Evolutionary conservation across 73 alveolate species (phyloP).

Genomic region (Durusdinium trenchii): DNA sequence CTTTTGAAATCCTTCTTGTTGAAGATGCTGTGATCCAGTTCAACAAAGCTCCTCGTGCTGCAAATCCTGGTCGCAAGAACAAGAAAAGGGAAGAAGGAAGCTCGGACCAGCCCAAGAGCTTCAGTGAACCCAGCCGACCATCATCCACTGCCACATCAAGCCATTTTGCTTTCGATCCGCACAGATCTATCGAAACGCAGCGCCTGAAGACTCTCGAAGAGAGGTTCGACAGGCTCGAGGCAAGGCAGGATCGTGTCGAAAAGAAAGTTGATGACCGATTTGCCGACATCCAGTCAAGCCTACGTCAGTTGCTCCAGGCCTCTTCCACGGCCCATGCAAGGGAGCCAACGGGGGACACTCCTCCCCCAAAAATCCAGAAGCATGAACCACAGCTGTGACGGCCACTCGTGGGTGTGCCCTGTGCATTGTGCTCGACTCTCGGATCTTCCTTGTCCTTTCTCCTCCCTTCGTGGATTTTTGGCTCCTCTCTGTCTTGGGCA

Average conservation of each 20-base stretch:
- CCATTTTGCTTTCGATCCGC: not conserved
- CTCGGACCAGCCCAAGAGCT: not conserved
- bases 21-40: not conserved
- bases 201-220: not conserved
- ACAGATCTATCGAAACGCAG: too few species aligned
- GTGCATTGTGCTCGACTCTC: too few species aligned
- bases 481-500: too few species aligned
- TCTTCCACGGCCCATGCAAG: not conserved
- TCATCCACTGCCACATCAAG: not conserved
- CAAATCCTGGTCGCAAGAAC: too few species aligned
- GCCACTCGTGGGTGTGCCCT: too few species aligned
- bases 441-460: too few species aligned
- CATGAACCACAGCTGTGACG: not conserved
- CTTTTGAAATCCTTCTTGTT: not conserved
- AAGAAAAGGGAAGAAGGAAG: too few species aligned
- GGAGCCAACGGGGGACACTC: not conserved
- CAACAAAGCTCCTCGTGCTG: too few species aligned
- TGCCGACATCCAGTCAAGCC: not conserved
- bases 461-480: too few species aligned
- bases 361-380: not conserved
- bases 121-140: not conserved
- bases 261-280: too few species aligned
- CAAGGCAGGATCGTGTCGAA: not conserved
- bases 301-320: not conserved
- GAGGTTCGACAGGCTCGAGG: not conserved